These are phyloP conservation scores for Fusarium buharicum DNA, from an alignment of 2,329 filamentous ascomycete species.

Conservation along the genomic window DNA sequence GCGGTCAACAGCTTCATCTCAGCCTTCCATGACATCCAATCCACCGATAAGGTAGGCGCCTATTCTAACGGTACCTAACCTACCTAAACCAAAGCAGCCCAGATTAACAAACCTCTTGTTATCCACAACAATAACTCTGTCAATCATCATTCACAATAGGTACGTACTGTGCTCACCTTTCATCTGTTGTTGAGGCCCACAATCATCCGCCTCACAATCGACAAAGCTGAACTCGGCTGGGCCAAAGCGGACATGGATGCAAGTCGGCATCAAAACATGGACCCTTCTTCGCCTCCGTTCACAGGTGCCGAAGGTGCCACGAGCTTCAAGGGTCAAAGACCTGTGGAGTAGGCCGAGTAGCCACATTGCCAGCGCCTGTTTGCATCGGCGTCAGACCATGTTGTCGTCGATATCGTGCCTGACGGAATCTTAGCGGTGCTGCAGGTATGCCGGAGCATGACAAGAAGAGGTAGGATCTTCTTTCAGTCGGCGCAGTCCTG, in stretches of 20 bases:
- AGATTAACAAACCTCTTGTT: background rate
- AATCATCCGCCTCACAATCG: constrained; percentile 36
- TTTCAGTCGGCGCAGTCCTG: constrained; percentile 2
- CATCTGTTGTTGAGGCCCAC: constrained; percentile 35
- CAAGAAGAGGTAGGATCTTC: background rate
- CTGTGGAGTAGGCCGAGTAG: constrained; percentile 42
- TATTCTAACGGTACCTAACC: no score
- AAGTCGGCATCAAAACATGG: constrained; percentile 25
- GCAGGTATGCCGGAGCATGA: background rate
- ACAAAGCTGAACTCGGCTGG: constrained; percentile 40
- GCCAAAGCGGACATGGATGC: constrained; percentile 23
- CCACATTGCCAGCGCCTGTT: constrained; percentile 34
- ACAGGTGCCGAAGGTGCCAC: constrained; percentile 39
- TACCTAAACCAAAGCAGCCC: background rate
- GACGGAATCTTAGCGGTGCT: background rate
- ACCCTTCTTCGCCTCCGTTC: constrained; percentile 26
- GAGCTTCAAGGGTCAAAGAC: constrained; percentile 35
- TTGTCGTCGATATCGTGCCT: constrained; percentile 29
- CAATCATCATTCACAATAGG: constrained; percentile 3
- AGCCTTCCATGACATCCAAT: constrained; percentile 5
- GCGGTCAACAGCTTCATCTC: constrained; percentile 28
- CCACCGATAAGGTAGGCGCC: no score
- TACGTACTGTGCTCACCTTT: constrained; percentile 6
- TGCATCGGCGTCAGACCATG: constrained; percentile 45
- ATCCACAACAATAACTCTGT: constrained; percentile 9